These are phyloP conservation scores for Castanea crenata DNA, from an alignment of 306 rosid genomes.

Conservation along the genomic window DNA sequence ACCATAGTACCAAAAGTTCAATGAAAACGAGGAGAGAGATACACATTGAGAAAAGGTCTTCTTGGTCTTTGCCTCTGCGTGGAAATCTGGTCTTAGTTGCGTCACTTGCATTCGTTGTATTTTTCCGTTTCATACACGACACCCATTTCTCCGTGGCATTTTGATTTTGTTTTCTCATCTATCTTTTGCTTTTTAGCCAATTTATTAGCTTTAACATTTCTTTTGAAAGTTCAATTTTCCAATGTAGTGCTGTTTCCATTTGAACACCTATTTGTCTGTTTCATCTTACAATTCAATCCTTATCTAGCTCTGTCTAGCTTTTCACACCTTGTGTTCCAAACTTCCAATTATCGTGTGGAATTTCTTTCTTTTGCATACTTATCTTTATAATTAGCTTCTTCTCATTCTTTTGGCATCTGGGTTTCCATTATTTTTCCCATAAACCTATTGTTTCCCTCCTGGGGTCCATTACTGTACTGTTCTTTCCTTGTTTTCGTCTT, in stretches of 20 bases:
- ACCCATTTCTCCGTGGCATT: background rate
- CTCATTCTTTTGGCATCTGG: background rate
- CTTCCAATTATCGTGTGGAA: background rate
- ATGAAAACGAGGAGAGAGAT: background rate
- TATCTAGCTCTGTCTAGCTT: background rate
- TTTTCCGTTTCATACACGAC: background rate
- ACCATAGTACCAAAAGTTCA: background rate
- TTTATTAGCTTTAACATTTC: background rate
- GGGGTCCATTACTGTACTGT: background rate
- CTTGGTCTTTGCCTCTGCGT: background rate
- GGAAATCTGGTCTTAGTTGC: background rate
- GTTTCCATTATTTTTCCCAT: background rate
- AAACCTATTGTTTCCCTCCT: background rate
- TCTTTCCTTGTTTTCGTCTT: background rate
- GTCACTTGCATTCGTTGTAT: background rate
- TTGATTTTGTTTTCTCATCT: background rate
- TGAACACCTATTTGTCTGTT: background rate
- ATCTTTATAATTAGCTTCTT: background rate
- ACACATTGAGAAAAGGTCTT: background rate
- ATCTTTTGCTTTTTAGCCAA: background rate
- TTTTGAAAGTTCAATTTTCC: background rate
- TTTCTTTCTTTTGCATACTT: background rate
- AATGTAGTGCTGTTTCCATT: background rate
- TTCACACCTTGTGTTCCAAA: constrained; percentile 3
- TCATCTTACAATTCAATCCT: background rate